Evolutionary conservation across 2,329 filamentous ascomycete genomes (phyloP).

Genomic region (Pseudogymnoascus sp.): DNA sequence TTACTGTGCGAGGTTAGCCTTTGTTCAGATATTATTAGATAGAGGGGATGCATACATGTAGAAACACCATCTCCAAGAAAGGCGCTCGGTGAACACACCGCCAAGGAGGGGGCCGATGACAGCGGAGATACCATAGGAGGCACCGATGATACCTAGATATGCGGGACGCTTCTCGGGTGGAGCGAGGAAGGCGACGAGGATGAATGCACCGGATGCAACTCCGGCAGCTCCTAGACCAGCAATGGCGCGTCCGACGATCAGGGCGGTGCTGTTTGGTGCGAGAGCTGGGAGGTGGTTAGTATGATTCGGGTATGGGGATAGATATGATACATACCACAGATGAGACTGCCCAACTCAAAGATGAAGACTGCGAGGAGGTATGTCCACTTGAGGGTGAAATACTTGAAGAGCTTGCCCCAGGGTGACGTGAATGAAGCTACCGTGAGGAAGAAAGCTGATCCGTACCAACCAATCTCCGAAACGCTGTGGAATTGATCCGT

Average conservation of each 20-base stretch:
- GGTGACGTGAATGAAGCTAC: constrained; percentile 22
- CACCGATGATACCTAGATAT: constrained; percentile 27
- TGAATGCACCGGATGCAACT: constrained; percentile 32
- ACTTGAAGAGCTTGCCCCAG: constrained; percentile 17
- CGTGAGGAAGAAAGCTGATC: constrained; percentile 30
- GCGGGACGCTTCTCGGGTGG: constrained; percentile 28
- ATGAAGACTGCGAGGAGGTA: constrained; percentile 28
- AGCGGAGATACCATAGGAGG: constrained; percentile 23
- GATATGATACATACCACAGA: constrained; percentile 24
- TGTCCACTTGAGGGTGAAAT: constrained; percentile 24
- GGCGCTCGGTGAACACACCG: constrained; percentile 31
- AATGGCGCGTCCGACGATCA: constrained; percentile 30
- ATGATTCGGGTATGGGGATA: neutral
- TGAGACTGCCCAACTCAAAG: constrained; percentile 31
- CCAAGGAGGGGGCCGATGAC: constrained; percentile 30
- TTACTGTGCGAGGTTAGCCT: constrained; percentile 27
- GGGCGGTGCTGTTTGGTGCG: constrained; percentile 28
- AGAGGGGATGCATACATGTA: constrained; percentile 26
- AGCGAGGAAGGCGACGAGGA: constrained; percentile 31
- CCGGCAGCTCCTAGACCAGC: constrained; percentile 27
- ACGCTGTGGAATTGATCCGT: constrained; percentile 26
- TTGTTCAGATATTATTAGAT: neutral
- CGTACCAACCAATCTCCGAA: constrained; percentile 26
- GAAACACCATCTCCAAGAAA: constrained; percentile 33
- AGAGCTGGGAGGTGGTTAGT: constrained; percentile 11